Percentiles rank a stretch among this genome's conserved stretches.
Evolutionary conservation across 768 basidiomycete genomes (phyloP).

Genomic region (Baorangia bicolor): DNA sequence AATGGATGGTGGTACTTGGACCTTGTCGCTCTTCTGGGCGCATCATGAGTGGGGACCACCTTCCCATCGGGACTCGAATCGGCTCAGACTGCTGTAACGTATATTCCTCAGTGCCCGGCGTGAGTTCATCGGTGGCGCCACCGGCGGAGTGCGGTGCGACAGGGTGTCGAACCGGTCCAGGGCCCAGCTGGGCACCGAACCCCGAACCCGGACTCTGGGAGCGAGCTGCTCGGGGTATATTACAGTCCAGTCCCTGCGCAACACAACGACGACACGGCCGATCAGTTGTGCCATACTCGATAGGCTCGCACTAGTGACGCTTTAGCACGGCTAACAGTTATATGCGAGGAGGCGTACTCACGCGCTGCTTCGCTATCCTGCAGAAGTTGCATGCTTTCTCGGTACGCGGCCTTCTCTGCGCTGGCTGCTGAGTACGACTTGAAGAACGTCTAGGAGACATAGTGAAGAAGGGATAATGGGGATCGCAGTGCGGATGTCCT

Average conservation of each 20-base stretch:
- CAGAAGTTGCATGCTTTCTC: slow-evolving; percentile 19
- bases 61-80: neutral
- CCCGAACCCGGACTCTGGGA: slow-evolving; percentile 24
- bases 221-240: slow-evolving; percentile 10
- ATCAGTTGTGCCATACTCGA: slow-evolving; percentile 15
- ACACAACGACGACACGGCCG: slow-evolving; percentile 25
- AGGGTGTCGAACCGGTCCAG: slow-evolving; percentile 4
- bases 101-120: slow-evolving; percentile 1
- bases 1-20: neutral
- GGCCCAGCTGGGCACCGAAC: slow-evolving; percentile 7
- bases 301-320: slow-evolving; percentile 17
- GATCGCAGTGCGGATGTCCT: neutral
- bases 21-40: slow-evolving; percentile 6
- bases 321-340: slow-evolving; percentile 1
- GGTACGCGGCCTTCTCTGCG: slow-evolving; percentile 14
- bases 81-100: slow-evolving; percentile 6
- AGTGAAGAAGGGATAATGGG: slow-evolving; percentile 11
- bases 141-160: slow-evolving; percentile 1
- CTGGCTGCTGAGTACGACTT: slow-evolving; percentile 3
- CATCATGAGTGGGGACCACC: neutral
- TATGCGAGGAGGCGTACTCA: slow-evolving; percentile 6
- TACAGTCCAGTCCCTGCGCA: slow-evolving; percentile 10
- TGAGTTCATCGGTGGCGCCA: slow-evolving; percentile 7
- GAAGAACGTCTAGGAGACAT: slow-evolving; percentile 16
- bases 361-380: slow-evolving; percentile 19